phyloP scores from a whole-genome alignment of 495 filamentous ascomycete species.

The Aspergillus ellipticus region DNA sequence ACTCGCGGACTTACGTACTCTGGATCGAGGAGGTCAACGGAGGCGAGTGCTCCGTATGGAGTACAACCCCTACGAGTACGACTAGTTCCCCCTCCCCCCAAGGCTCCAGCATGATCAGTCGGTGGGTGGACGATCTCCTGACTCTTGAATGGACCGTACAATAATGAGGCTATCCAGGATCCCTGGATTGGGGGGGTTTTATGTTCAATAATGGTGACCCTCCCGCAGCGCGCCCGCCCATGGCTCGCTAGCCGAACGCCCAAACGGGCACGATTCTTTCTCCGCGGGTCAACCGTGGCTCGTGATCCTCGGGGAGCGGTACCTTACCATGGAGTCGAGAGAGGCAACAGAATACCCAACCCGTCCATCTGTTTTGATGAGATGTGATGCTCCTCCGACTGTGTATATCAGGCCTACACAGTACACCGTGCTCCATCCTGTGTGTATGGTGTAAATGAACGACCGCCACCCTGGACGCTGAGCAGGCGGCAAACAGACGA shows the following conservation, averaged over 20 bases:
- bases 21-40: background rate
- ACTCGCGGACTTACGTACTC: too few species aligned
- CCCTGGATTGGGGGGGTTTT: background rate
- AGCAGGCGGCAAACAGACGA: background rate
- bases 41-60: too few species aligned
- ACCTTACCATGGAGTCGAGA: background rate
- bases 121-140: background rate
- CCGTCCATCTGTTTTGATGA: too few species aligned
- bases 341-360: background rate
- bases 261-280: background rate
- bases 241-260: background rate
- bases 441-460: too few species aligned
- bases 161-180: background rate
- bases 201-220: background rate
- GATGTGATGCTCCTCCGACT: too few species aligned
- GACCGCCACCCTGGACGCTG: too few species aligned
- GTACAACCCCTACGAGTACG: too few species aligned
- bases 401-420: too few species aligned
- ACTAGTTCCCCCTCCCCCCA: too few species aligned
- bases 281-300: conserved; percentile 3
- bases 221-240: background rate
- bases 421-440: too few species aligned
- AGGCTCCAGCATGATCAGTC: background rate
- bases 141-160: background rate
- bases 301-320: background rate